phyloP scores from a whole-genome alignment of 1,284 basidiomycete genomes.

The Anthracocystis panici-leucophaei region DNA sequence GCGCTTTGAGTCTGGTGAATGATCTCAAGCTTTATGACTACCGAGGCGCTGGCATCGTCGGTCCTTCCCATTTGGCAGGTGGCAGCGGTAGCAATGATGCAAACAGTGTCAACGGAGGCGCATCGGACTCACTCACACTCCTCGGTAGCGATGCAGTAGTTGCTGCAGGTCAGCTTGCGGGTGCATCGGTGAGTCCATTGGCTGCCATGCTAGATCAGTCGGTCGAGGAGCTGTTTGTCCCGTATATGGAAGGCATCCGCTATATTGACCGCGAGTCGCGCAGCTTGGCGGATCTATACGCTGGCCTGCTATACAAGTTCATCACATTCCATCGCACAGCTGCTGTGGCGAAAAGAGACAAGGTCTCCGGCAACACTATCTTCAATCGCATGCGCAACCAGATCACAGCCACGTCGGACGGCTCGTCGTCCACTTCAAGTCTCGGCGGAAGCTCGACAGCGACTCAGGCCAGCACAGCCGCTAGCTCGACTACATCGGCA shows the following conservation, averaged over 20 bases:
- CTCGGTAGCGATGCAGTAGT: constrained; percentile 42
- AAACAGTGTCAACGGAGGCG: constrained; percentile 8
- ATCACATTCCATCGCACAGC: constrained; percentile 81
- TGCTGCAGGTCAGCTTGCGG: constrained; percentile 46
- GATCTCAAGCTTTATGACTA: constrained; percentile 93
- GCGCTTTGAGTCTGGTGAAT: constrained; percentile 84
- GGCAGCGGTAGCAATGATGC: constrained; percentile 6
- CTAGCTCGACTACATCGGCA: constrained; percentile 28
- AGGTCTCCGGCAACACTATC: constrained; percentile 74
- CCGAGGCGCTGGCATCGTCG: constrained; percentile 68
- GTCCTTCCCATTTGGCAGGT: constrained; percentile 23
- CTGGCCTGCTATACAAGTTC: constrained; percentile 80
- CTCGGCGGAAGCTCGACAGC: constrained; percentile 17
- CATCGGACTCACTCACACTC: constrained; percentile 26
- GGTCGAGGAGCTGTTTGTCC: constrained; percentile 95
- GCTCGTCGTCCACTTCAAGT: constrained; percentile 32
- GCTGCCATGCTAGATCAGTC: constrained; percentile 88
- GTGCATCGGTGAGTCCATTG: constrained; percentile 52
- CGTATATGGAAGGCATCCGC: constrained; percentile 86
- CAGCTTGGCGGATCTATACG: constrained; percentile 85
- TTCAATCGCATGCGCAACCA: constrained; percentile 95
- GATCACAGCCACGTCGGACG: constrained; percentile 79
- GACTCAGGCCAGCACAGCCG: constrained; percentile 28
- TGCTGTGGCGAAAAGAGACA: constrained; percentile 26
- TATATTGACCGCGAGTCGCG: constrained; percentile 94